phyloP scores from a whole-genome alignment of 1,139 yeast species.

The Saccharomyces hybrid region DNA sequence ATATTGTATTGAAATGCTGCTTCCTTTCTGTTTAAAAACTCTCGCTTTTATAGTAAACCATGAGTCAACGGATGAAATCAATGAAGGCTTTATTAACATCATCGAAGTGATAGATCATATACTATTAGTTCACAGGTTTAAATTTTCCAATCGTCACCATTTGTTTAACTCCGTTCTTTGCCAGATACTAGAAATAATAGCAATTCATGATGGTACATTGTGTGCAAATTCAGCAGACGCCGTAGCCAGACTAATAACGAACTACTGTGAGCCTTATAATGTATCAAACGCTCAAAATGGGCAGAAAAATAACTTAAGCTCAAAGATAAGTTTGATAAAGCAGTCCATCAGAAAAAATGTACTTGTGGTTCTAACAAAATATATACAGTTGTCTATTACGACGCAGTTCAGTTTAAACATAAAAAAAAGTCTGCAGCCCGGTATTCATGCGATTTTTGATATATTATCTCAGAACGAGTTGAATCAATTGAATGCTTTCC shows the following conservation, averaged over 20 bases:
- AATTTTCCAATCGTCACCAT: constrained; percentile 69
- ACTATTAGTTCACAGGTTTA: constrained; percentile 59
- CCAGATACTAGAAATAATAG: constrained; percentile 42
- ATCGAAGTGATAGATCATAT: constrained; percentile 48
- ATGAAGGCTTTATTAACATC: constrained; percentile 33
- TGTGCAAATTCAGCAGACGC: constrained; percentile 36
- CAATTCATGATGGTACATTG: constrained; percentile 24
- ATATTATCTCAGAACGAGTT: constrained; percentile 63
- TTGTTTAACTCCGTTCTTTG: constrained; percentile 45
- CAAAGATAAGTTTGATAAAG: constrained; percentile 52
- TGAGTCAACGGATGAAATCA: constrained; percentile 22
- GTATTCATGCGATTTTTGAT: constrained; percentile 60
- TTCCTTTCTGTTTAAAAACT: constrained; percentile 34
- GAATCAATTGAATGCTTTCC: constrained; percentile 53
- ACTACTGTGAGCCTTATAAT: constrained; percentile 63
- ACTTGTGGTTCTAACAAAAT: constrained; percentile 54
- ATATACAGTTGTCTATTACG: constrained; percentile 45
- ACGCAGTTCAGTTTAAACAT: constrained; percentile 42
- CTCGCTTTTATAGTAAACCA: constrained; percentile 5
- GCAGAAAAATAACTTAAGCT: constrained; percentile 40
- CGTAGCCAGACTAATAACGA: constrained; percentile 52
- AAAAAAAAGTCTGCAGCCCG: constrained; percentile 47
- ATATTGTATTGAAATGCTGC: constrained; percentile 51
- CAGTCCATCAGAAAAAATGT: constrained; percentile 55
- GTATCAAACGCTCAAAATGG: constrained; percentile 14